A percentile compares a stretch with the other conserved stretches of the same genome.
These are phyloP conservation scores for Fusarium circinatum DNA, from an alignment of 2,329 filamentous ascomycete genomes.

Conservation along the genomic window DNA sequence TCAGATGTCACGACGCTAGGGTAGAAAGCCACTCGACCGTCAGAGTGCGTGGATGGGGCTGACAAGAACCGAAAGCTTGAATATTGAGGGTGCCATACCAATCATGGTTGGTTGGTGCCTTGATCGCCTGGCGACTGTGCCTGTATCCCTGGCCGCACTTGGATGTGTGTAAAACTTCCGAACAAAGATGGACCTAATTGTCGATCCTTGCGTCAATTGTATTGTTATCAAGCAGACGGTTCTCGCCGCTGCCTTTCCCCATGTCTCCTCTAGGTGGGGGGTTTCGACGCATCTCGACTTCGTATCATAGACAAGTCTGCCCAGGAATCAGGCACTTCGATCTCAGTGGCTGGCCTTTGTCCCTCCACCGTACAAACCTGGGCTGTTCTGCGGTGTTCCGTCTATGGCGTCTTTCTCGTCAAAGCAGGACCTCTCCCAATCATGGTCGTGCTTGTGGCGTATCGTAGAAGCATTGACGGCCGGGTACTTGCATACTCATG, in stretches of 20 bases:
- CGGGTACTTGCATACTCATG: conserved; percentile 62
- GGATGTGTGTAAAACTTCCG: conserved; percentile 18
- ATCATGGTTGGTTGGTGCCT: conserved; percentile 35
- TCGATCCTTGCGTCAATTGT: conserved; percentile 23
- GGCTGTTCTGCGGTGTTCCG: conserved; percentile 44
- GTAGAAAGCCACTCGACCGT: conserved; percentile 35
- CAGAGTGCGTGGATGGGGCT: conserved; percentile 32
- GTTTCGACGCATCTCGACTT: conserved; percentile 20
- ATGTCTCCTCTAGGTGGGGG: conserved; percentile 6
- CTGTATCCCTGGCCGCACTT: conserved; percentile 10
- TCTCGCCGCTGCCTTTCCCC: conserved; percentile 7
- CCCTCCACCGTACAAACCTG: conserved; percentile 31
- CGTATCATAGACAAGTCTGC: conserved; percentile 34
- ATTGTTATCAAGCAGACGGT: conserved; percentile 9
- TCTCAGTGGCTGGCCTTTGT: conserved; percentile 33
- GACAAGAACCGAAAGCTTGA: conserved; percentile 37
- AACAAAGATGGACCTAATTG: conserved; percentile 11
- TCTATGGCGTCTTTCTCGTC: conserved; percentile 40
- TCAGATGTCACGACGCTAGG: conserved; percentile 29
- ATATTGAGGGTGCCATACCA: conserved; percentile 28
- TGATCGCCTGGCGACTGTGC: conserved; percentile 33
- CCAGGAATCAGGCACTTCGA: conserved; percentile 33
- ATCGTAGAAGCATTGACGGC: conserved; percentile 57
- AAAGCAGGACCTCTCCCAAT: conserved; percentile 50
- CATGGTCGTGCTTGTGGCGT: conserved; percentile 59